Evolutionary conservation across 306 rosid genomes (phyloP).

Genomic region (Prunus mume): DNA sequence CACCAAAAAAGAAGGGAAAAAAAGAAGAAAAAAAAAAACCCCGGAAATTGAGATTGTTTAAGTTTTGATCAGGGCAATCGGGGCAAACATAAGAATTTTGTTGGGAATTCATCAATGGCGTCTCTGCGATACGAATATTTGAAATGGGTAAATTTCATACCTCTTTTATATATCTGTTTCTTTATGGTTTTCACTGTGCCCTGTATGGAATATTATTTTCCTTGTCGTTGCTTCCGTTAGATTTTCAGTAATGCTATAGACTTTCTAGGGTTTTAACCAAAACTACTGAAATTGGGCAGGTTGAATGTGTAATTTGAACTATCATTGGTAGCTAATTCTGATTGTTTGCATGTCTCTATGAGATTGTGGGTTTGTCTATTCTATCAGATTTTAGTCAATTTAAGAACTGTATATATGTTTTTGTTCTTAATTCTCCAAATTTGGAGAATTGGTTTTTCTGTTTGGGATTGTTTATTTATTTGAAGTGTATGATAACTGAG

Average conservation of each 20-base stretch:
- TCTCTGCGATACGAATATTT: slow-evolving; percentile 24
- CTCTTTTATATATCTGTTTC: neutral
- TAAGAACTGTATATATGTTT: slow-evolving; percentile 18
- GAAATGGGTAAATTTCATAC: slow-evolving; percentile 31
- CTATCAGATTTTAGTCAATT: neutral
- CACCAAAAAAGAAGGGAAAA: neutral
- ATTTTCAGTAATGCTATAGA: slow-evolving; percentile 17
- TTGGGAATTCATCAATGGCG: slow-evolving; percentile 32
- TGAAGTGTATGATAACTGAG: slow-evolving; percentile 16
- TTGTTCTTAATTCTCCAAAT: slow-evolving; percentile 3
- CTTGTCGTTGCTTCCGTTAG: slow-evolving; percentile 13
- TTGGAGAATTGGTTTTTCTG: neutral
- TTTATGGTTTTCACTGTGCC: slow-evolving; percentile 15
- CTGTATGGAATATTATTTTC: neutral
- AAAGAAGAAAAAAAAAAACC: neutral
- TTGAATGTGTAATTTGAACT: slow-evolving; percentile 18
- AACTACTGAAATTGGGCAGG: slow-evolving; percentile 25
- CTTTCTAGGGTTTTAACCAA: slow-evolving; percentile 24
- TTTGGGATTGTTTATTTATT: slow-evolving; percentile 18
- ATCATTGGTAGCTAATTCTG: slow-evolving; percentile 2
- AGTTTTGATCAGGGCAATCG: slow-evolving; percentile 25
- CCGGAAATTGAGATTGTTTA: slow-evolving; percentile 26
- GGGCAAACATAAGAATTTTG: slow-evolving; percentile 11
- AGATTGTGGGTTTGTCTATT: neutral
- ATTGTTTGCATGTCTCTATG: neutral